Evolutionary conservation across 169 alveolate genomes (phyloP).

Genomic region (Perkinsus olseni): DNA sequence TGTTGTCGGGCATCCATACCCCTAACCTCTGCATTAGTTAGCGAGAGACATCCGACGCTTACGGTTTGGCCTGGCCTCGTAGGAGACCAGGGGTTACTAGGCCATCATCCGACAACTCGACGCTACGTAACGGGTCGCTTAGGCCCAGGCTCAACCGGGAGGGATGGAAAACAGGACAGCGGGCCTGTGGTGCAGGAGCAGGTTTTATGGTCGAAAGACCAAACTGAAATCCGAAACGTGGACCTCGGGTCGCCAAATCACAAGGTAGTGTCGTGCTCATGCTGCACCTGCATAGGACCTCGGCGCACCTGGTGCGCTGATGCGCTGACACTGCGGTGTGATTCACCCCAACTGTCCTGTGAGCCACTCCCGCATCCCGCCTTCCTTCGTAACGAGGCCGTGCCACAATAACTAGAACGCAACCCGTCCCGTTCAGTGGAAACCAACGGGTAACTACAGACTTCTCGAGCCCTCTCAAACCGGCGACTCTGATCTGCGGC

Average conservation of each 20-base stretch:
- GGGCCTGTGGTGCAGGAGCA: background rate
- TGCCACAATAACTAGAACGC: no score
- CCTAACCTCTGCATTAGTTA: no score
- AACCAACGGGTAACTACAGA: background rate
- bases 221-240: background rate
- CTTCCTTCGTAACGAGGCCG: background rate
- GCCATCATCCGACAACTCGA: no score
- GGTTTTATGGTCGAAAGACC: background rate
- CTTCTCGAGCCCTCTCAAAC: background rate
- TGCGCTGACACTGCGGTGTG: background rate
- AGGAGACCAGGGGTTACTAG: no score
- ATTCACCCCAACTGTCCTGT: background rate
- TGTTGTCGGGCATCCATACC: no score
- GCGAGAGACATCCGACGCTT: no score
- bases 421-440: no score
- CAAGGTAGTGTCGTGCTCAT: background rate
- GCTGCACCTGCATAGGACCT: background rate
- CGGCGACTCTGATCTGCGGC: no score
- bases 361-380: background rate
- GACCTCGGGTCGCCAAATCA: background rate
- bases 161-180: background rate
- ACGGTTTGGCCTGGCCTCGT: no score
- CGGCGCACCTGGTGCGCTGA: background rate
- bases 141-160: no score
- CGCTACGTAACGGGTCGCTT: no score